Conservation (phyloP, 805 yeast species). For the Candida alai region DNA sequence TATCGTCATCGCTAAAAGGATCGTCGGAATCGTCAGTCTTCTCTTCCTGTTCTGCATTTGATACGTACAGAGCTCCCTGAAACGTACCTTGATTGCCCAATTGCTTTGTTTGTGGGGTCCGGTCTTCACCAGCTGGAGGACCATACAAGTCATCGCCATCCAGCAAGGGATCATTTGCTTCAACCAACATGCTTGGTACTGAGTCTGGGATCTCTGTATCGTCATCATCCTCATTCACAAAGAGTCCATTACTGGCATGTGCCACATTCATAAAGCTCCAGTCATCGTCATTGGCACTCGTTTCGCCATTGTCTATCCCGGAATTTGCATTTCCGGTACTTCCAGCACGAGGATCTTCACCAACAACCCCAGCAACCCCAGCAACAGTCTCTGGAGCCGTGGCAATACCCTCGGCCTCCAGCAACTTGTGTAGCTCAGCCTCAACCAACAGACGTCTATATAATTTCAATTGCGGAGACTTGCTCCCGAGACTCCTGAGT, state of each 20-base stretch:
- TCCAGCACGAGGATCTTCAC: background rate
- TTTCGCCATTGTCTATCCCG: background rate
- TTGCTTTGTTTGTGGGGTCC: background rate
- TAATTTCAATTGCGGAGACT: slow-evolving; percentile 32
- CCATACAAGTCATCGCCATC: slow-evolving; percentile 8
- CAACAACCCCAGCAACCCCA: background rate
- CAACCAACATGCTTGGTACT: no score
- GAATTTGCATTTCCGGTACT: background rate
- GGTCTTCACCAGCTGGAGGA: slow-evolving; percentile 1
- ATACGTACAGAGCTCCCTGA: background rate
- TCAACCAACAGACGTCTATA: slow-evolving; percentile 29
- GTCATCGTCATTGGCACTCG: slow-evolving; percentile 15
- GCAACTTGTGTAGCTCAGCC: slow-evolving; percentile 22
- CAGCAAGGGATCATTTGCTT: no score
- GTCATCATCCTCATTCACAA: slow-evolving; percentile 25
- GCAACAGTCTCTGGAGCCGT: slow-evolving; percentile 14
- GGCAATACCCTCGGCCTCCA: slow-evolving; percentile 32
- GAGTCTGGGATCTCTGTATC: background rate
- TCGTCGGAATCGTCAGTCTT: slow-evolving; percentile 12
- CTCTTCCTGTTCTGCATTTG: background rate
- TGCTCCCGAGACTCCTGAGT: slow-evolving; percentile 46
- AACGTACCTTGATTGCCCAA: background rate
- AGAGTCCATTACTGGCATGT: slow-evolving; percentile 18
- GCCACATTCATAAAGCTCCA: slow-evolving; percentile 25
- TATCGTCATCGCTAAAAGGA: slow-evolving; percentile 23